Evolutionary conservation across 1,284 basidiomycete species (phyloP), one percentile per base, ranked within the genome.

Genomic region (Dichomitus squalens): DNA sequence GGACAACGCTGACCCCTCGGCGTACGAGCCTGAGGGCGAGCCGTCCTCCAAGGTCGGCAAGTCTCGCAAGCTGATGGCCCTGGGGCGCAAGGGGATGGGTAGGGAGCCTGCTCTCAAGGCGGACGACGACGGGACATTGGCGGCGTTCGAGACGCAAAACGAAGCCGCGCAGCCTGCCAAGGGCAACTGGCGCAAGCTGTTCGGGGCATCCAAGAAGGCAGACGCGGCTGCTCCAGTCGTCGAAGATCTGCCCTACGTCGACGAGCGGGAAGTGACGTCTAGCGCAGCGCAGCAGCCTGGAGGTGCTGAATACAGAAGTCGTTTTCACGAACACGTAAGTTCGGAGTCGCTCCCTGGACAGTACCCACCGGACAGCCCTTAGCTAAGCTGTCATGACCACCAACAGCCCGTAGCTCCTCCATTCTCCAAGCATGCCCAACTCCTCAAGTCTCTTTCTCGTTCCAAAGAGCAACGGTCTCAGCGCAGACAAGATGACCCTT

Each of bases 41-140:
- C 9, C 44, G 11, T 18, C 23, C 43, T 16, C 57, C 1, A 70
- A 68, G 52, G 70, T 75, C 58, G 74, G 70, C 60, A 70, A 66
- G 47, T 71, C 77, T 7, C 27, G 49, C 31, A 82, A 76, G 66
- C 67, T 83, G n/a, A 73, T 76, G 68, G 74, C 79, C 12, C 64
- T 82, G 56, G 76, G 79, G 9, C 71, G 72, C 56, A 77, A 74
- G 65, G 69, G 70, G 29, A 65, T 75, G 48, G 69, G 70, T 1
- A 70, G 65, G 46, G 72, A 76, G 52, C 64, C 58, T 33, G 60
- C 68, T 36, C 61, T 70, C 31, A 12, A 36, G 35, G 54, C 43
- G 7, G 72, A 76, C 53, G 66, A 66, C 23, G 64, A 70, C 52
- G 58, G 57, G 34, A 34, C 61, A 52, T 61, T 61, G 12, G n/a